Percentiles rank a stretch among this genome's conserved stretches.
phyloP scores from a whole-genome alignment of 2,329 filamentous ascomycete genomes.

The Ascochyta rabiei region DNA sequence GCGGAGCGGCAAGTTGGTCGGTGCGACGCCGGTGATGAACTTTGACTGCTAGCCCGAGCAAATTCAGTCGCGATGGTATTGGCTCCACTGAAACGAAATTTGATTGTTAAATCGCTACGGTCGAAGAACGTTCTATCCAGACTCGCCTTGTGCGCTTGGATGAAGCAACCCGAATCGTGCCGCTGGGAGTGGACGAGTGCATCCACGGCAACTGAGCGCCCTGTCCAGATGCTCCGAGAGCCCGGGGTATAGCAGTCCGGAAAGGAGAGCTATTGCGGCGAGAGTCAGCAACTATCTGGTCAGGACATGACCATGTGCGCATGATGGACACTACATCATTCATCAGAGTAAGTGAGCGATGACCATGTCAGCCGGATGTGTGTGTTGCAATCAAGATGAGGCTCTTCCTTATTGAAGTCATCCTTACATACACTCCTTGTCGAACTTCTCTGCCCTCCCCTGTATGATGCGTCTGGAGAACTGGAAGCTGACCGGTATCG shows the following conservation, averaged over 20 bases:
- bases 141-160: slow-evolving; percentile 12
- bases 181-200: slow-evolving; percentile 10
- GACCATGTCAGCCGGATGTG: background rate
- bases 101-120: slow-evolving; percentile 12
- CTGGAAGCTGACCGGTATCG: background rate
- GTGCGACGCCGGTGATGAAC: slow-evolving; percentile 23
- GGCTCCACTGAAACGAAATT: slow-evolving; percentile 18
- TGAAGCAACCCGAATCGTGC: slow-evolving; percentile 9
- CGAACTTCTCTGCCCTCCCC: background rate
- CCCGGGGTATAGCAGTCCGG: background rate
- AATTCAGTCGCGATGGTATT: slow-evolving; percentile 13
- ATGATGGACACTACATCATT: background rate
- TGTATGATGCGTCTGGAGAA: too few species aligned
- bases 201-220: slow-evolving; percentile 6
- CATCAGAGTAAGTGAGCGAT: background rate
- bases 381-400: background rate
- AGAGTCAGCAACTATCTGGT: background rate
- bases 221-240: background rate
- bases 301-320: background rate
- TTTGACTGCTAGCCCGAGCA: slow-evolving; percentile 16
- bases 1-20: slow-evolving; percentile 20
- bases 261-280: background rate
- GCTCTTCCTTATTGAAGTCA: background rate
- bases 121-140: slow-evolving; percentile 15
- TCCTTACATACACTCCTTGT: background rate